A percentile compares a stretch with the other conserved stretches of the same genome.
Evolutionary conservation across 2,329 filamentous ascomycete genomes (phyloP).

Genomic region (Apiospora saccharicola): DNA sequence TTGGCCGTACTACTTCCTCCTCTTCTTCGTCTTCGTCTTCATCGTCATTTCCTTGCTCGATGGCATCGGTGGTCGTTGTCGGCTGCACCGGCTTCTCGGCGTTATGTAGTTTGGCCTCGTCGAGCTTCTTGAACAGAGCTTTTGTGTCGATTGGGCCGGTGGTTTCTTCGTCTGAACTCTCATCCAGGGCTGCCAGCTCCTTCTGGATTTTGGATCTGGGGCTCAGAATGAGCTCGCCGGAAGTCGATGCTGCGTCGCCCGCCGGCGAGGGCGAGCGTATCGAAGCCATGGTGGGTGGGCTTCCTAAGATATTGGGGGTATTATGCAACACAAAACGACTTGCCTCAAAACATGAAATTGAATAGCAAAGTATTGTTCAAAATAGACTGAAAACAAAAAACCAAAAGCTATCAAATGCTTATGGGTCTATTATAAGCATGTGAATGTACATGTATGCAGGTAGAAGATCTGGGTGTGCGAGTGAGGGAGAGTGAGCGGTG

Average conservation of each 20-base stretch:
- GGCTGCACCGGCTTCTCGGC: slow-evolving; percentile 30
- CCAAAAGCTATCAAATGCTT: slow-evolving; percentile 6
- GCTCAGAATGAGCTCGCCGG: slow-evolving; percentile 54
- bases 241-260: slow-evolving; percentile 47
- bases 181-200: slow-evolving; percentile 57
- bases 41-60: slow-evolving; percentile 37
- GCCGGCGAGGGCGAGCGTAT: slow-evolving; percentile 54
- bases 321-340: neutral
- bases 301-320: neutral
- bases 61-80: slow-evolving; percentile 22
- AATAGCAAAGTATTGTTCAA: neutral
- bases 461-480: slow-evolving; percentile 16
- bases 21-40: slow-evolving; percentile 47
- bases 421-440: neutral
- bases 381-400: neutral
- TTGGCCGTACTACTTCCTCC: slow-evolving; percentile 50
- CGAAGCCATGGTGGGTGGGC: slow-evolving; percentile 54
- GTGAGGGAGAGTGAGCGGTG: neutral
- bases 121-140: slow-evolving; percentile 35
- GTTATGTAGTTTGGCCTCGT: slow-evolving; percentile 30
- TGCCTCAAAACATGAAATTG: slow-evolving; percentile 6
- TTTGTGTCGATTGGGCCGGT: slow-evolving; percentile 36
- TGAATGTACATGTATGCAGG: slow-evolving; percentile 1
- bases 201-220: slow-evolving; percentile 64
- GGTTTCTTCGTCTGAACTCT: slow-evolving; percentile 55